A percentile compares a stretch with the other conserved stretches of the same genome.
Evolutionary conservation across 805 yeast species (phyloP).

Genomic region (Pichia cephalocereana): DNA sequence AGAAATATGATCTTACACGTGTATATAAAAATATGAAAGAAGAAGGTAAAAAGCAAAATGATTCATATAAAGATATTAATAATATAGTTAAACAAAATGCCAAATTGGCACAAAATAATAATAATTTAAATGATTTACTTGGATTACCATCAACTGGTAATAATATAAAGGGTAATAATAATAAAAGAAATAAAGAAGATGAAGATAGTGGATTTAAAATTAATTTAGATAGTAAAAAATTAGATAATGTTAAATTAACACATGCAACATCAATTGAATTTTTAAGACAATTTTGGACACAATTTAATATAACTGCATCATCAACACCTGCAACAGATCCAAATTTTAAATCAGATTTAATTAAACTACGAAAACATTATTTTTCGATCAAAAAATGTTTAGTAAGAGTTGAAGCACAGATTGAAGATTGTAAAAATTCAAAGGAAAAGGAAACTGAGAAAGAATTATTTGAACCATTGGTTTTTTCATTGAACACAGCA

Average conservation of each 20-base stretch:
- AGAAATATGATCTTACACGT: slow-evolving; percentile 18
- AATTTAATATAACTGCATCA: slow-evolving; percentile 33
- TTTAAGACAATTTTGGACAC: slow-evolving; percentile 65
- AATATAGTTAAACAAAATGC: slow-evolving; percentile 43
- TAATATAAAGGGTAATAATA: neutral
- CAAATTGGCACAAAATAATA: slow-evolving; percentile 42
- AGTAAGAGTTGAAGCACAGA: slow-evolving; percentile 31
- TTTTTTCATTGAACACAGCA: slow-evolving; percentile 38
- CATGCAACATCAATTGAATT: slow-evolving; percentile 73
- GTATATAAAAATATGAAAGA: slow-evolving; percentile 19
- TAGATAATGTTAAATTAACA: slow-evolving; percentile 46
- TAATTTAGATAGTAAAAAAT: slow-evolving; percentile 16
- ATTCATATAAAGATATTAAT: slow-evolving; percentile 36
- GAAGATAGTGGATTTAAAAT: slow-evolving; percentile 24
- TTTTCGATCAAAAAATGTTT: slow-evolving; percentile 40
- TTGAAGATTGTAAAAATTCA: slow-evolving; percentile 10
- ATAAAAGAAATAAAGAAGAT: slow-evolving; percentile 2
- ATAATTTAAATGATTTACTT: slow-evolving; percentile 9
- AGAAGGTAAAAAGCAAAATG: slow-evolving; percentile 27
- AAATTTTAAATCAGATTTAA: slow-evolving; percentile 23
- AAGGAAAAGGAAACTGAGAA: slow-evolving; percentile 12
- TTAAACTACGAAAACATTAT: slow-evolving; percentile 35
- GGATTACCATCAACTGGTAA: slow-evolving; percentile 5
- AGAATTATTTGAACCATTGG: slow-evolving; percentile 33
- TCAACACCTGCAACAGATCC: slow-evolving; percentile 23